Conservation (phyloP, 306 rosid genomes). For the Fagus crenata region DNA sequence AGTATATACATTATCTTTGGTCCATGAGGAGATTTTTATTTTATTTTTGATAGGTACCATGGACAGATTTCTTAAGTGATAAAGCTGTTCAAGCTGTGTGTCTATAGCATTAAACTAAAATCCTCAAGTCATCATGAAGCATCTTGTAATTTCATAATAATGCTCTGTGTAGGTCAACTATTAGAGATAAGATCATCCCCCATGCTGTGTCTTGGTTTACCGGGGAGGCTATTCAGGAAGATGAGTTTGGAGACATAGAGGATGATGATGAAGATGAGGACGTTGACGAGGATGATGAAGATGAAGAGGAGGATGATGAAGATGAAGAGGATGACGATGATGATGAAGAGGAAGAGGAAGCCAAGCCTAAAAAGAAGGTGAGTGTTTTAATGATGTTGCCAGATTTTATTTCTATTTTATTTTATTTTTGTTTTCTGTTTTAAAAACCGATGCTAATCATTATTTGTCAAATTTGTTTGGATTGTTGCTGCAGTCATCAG, state of each 20-base stretch:
- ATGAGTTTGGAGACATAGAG: conserved; percentile 73
- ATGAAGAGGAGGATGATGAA: conserved; percentile 52
- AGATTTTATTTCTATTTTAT: not conserved
- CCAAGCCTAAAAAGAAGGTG: conserved; percentile 71
- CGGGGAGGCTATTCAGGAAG: conserved; percentile 82
- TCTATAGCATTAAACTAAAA: not conserved
- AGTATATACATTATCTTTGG: conserved; percentile 20
- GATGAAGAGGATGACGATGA: conserved; percentile 46
- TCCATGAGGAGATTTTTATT: too few relatives aligned
- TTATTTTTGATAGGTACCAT: not conserved
- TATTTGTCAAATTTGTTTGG: conserved; percentile 9
- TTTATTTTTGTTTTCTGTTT: not conserved
- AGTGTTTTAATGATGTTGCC: not conserved
- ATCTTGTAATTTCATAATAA: not conserved
- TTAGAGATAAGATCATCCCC: conserved; percentile 85
- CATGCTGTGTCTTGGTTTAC: conserved; percentile 98
- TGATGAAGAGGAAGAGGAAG: conserved; percentile 57
- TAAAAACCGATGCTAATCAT: conserved; percentile 2
- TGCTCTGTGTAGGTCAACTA: conserved; percentile 62
- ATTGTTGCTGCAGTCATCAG: conserved; percentile 44
- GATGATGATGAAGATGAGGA: conserved; percentile 66
- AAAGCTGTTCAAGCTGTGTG: not conserved
- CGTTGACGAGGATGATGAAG: conserved; percentile 44
- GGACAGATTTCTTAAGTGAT: not conserved
- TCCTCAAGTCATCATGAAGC: not conserved